phyloP scores from a whole-genome alignment of 2,329 filamentous ascomycete species.

The Alternaria sp. region DNA sequence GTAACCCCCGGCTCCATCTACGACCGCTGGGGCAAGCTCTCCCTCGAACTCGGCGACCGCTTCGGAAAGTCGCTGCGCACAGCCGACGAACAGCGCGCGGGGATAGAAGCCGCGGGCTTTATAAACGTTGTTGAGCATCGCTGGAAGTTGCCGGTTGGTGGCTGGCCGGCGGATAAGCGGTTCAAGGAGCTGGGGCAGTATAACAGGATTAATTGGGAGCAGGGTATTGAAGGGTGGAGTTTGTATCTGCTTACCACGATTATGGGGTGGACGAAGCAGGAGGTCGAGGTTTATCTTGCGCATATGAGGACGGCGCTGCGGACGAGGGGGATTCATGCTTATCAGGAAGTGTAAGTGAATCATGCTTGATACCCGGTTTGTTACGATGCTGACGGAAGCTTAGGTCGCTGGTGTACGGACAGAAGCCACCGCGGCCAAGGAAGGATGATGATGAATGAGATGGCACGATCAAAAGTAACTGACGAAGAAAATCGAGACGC shows the following conservation, averaged over 20 bases:
- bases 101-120: slow-evolving; percentile 62
- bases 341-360: slow-evolving; percentile 31
- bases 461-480: neutral
- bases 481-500: neutral
- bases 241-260: slow-evolving; percentile 29
- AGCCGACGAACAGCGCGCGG: slow-evolving; percentile 48
- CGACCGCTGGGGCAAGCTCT: slow-evolving; percentile 34
- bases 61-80: slow-evolving; percentile 47
- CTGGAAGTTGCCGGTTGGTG: slow-evolving; percentile 42
- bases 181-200: slow-evolving; percentile 59
- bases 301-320: slow-evolving; percentile 34
- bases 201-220: slow-evolving; percentile 34
- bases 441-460: slow-evolving; percentile 8
- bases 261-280: slow-evolving; percentile 50
- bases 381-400: neutral
- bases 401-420: slow-evolving; percentile 27
- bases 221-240: slow-evolving; percentile 38
- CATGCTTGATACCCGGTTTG: too few species aligned
- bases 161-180: slow-evolving; percentile 45
- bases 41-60: slow-evolving; percentile 35
- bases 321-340: slow-evolving; percentile 36
- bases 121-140: slow-evolving; percentile 57
- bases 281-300: slow-evolving; percentile 52
- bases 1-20: slow-evolving; percentile 26
- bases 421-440: slow-evolving; percentile 15